Evolutionary conservation across 495 filamentous ascomycete species (phyloP).

Genomic region (Neurospora terricola): DNA sequence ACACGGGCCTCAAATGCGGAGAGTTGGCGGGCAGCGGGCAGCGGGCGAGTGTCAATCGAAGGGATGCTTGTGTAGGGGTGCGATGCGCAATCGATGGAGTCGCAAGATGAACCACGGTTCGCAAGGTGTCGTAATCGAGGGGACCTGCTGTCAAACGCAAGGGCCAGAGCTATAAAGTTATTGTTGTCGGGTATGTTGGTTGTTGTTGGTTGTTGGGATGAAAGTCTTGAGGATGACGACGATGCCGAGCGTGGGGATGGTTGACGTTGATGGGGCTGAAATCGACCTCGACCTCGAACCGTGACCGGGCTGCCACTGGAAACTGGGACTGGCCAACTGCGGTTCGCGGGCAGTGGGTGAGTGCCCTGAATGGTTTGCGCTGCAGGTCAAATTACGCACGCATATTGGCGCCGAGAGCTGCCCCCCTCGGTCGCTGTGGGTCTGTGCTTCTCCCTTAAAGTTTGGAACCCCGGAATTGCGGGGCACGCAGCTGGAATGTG

Average conservation of each 20-base stretch:
- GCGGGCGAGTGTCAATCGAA: background rate
- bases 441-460: background rate
- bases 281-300: background rate
- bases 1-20: background rate
- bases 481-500: background rate
- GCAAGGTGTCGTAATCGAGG: background rate
- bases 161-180: background rate
- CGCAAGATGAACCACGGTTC: background rate
- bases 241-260: background rate
- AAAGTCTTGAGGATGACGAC: background rate
- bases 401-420: background rate
- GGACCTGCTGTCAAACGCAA: background rate
- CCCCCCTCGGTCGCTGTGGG: background rate
- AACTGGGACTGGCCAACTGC: background rate
- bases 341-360: background rate
- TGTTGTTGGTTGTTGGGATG: background rate
- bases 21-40: background rate
- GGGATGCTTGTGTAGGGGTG: background rate
- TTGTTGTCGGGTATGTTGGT: background rate
- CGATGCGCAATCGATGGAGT: background rate
- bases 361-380: background rate
- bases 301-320: background rate
- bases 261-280: background rate
- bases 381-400: background rate
- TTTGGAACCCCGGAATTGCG: background rate